These are phyloP conservation scores for Cladosporium sp. DNA, from an alignment of 2,329 filamentous ascomycete species.

Conservation along the genomic window DNA sequence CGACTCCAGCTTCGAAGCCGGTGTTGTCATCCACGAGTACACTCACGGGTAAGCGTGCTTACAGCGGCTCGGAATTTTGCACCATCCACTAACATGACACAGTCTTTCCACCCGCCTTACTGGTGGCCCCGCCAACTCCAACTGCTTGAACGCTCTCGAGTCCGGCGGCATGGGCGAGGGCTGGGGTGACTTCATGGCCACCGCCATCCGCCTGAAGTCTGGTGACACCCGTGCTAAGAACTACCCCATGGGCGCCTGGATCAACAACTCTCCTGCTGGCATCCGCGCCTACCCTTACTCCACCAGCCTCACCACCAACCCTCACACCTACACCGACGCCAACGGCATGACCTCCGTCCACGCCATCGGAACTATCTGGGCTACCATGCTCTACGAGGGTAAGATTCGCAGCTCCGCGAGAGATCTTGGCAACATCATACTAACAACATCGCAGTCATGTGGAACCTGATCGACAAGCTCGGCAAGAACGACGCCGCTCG, in stretches of 20 bases:
- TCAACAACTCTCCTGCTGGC: conserved; percentile 45
- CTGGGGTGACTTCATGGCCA: conserved; percentile 59
- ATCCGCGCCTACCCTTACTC: conserved; percentile 56
- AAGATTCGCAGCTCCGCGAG: not conserved
- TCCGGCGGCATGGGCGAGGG: conserved; percentile 60
- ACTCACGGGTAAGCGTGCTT: conserved; percentile 41
- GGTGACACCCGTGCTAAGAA: conserved; percentile 48
- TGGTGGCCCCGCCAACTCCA: conserved; percentile 56
- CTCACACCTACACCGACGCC: conserved; percentile 50
- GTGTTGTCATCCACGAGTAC: conserved; percentile 62
- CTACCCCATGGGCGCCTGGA: conserved; percentile 55
- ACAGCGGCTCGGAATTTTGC: not conserved
- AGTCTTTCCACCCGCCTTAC: conserved; percentile 58
- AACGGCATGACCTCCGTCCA: conserved; percentile 47
- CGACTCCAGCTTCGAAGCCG: conserved; percentile 60
- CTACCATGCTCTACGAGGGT: conserved; percentile 53
- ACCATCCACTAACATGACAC: conserved; percentile 36
- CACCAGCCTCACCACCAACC: conserved; percentile 52
- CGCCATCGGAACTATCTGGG: conserved; percentile 55
- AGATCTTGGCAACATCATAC: not conserved
- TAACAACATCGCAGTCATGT: conserved; percentile 43
- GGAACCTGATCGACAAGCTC: conserved; percentile 59
- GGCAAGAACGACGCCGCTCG: conserved; percentile 49
- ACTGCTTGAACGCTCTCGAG: conserved; percentile 51
- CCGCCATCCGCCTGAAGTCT: conserved; percentile 50